Conservation (phyloP, 1,139 yeast species). For the Taiozyma sp. region DNA sequence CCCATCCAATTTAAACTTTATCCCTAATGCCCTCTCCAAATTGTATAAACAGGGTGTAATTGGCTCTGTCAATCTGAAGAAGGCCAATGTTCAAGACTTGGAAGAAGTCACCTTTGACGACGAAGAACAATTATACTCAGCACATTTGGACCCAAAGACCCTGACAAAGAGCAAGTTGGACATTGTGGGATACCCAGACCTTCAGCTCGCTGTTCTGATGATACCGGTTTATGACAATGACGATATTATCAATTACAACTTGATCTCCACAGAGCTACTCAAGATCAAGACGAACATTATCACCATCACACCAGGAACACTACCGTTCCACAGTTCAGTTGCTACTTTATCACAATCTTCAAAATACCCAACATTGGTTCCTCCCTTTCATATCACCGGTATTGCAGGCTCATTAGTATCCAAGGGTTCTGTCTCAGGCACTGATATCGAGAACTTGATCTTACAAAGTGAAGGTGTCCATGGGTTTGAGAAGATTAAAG, state of each 20-base stretch:
- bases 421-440: slow-evolving; percentile 9
- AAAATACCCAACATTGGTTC: slow-evolving; percentile 29
- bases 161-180: background rate
- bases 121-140: slow-evolving; percentile 1
- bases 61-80: background rate
- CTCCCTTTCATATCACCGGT: slow-evolving; percentile 57
- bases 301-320: slow-evolving; percentile 18
- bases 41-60: background rate
- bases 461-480: slow-evolving; percentile 54
- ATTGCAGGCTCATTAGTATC: slow-evolving; percentile 41
- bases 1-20: slow-evolving; percentile 11
- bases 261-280: slow-evolving; percentile 21
- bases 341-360: slow-evolving; percentile 5
- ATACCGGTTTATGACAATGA: slow-evolving; percentile 14
- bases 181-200: background rate
- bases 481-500: slow-evolving; percentile 43
- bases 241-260: slow-evolving; percentile 23
- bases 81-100: background rate
- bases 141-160: background rate
- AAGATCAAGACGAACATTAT: slow-evolving; percentile 6
- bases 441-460: slow-evolving; percentile 24
- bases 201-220: background rate
- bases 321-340: slow-evolving; percentile 12
- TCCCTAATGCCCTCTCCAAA: slow-evolving; percentile 12
- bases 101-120: background rate